Conservation (phyloP, 140 eudicot genomes). For the Cichorium intybus region DNA sequence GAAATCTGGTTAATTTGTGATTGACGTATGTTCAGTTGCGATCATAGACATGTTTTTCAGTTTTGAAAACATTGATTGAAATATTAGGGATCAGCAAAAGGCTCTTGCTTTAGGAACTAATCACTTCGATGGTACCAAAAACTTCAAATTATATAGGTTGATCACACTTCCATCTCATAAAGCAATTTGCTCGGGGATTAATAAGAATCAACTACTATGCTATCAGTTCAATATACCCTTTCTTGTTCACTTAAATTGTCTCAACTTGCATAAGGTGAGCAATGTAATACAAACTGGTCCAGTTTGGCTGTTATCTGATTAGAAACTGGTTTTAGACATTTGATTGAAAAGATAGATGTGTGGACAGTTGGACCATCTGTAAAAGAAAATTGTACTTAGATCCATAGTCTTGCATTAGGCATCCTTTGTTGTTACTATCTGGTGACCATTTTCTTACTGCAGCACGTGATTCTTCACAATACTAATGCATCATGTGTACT, state of each 20-base stretch:
- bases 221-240: too few relatives aligned
- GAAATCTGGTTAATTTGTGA: background rate
- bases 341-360: too few relatives aligned
- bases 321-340: too few relatives aligned
- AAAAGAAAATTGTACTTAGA: too few relatives aligned
- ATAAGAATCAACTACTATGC: background rate
- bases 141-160: background rate
- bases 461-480: background rate
- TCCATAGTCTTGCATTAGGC: background rate
- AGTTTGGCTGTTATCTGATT: too few relatives aligned
- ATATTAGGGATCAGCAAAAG: background rate
- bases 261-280: background rate
- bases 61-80: conserved; percentile 2
- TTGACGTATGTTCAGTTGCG: background rate
- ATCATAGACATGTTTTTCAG: background rate
- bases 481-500: background rate
- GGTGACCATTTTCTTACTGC: background rate
- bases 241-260: too few relatives aligned
- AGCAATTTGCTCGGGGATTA: background rate
- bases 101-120: conserved; percentile 1
- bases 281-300: background rate
- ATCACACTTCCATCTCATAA: background rate
- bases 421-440: conserved; percentile 6
- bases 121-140: background rate
- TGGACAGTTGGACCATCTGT: too few relatives aligned